Percentiles rank a stretch among this genome's conserved stretches.
Evolutionary conservation across 2,329 filamentous ascomycete genomes (phyloP).

Genomic region (Colletotrichum cordylinicola): DNA sequence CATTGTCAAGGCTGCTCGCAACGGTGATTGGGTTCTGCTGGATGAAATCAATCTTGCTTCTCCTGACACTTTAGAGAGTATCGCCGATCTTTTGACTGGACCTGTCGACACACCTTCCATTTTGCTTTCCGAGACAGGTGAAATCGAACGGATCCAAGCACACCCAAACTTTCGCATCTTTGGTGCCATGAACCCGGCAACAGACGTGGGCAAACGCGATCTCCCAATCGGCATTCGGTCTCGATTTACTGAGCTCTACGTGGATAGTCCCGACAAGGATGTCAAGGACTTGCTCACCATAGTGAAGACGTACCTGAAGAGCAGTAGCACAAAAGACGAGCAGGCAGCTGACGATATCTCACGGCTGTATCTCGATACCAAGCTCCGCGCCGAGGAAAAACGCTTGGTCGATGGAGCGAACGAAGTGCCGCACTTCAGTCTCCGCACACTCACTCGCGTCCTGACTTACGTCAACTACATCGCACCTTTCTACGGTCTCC

Average conservation of each 20-base stretch:
- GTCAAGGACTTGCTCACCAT: constrained; percentile 86
- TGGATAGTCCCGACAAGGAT: constrained; percentile 87
- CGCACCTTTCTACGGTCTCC: constrained; percentile 80
- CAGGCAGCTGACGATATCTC: constrained; percentile 82
- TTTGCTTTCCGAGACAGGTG: constrained; percentile 89
- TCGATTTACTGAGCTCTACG: constrained; percentile 94
- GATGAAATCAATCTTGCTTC: constrained; percentile 98
- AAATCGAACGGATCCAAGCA: constrained; percentile 86
- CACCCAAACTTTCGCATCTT: constrained; percentile 96
- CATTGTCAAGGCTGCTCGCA: constrained; percentile 92
- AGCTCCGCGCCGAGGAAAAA: constrained; percentile 80
- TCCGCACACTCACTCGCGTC: constrained; percentile 90
- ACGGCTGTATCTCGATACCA: constrained; percentile 86
- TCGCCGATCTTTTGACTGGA: constrained; percentile 85
- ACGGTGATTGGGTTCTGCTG: constrained; percentile 95
- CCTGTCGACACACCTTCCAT: constrained; percentile 78
- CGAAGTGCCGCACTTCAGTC: constrained; percentile 95
- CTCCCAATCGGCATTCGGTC: constrained; percentile 87
- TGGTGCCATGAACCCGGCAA: constrained; percentile 98
- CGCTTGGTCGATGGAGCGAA: constrained; percentile 92
- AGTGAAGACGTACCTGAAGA: constrained; percentile 85
- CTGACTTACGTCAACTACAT: constrained; percentile 89
- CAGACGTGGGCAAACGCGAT: constrained; percentile 95
- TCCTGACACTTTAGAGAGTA: constrained; percentile 91
- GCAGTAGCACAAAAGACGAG: constrained; percentile 72